Conservation (phyloP, 805 yeast genomes). For the Yamadazyma scolyti region DNA sequence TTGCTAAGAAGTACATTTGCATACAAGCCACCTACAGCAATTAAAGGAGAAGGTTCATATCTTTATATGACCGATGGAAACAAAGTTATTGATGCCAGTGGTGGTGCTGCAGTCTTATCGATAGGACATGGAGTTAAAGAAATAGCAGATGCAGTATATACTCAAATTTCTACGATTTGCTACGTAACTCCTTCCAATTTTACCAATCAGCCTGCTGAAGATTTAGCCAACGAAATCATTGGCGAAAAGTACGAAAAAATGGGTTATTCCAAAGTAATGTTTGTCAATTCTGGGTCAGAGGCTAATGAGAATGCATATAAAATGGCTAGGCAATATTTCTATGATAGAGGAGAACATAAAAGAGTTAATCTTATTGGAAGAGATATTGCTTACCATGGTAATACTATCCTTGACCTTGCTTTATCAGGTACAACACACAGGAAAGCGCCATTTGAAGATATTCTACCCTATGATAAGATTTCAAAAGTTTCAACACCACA, state of each 20-base stretch:
- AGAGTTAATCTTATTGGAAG: conserved; percentile 18
- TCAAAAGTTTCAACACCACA: conserved; percentile 15
- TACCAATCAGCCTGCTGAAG: conserved; percentile 18
- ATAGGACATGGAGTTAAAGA: conserved; percentile 21
- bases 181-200: conserved; percentile 5
- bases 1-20: conserved; percentile 1
- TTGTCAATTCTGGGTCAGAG: conserved; percentile 26
- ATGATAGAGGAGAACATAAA: conserved; percentile 15
- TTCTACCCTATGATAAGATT: too few species aligned
- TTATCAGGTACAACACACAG: conserved; percentile 13
- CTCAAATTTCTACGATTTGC: conserved; percentile 17
- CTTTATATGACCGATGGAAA: not conserved
- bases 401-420: conserved; percentile 19
- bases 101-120: conserved; percentile 25
- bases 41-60: conserved; percentile 1
- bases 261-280: conserved; percentile 36
- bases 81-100: conserved; percentile 18
- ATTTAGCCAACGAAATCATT: conserved; percentile 15
- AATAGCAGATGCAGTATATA: conserved; percentile 10
- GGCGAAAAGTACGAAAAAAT: conserved; percentile 34
- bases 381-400: conserved; percentile 20
- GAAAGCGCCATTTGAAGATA: too few species aligned
- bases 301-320: conserved; percentile 22
- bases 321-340: conserved; percentile 16
- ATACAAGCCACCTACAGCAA: conserved; percentile 1